Percentiles rank a stretch among this genome's conserved stretches.
These are phyloP conservation scores for Astrephomene gubernaculifera DNA, from an alignment of 139 green algal genomes.

Conservation along the genomic window DNA sequence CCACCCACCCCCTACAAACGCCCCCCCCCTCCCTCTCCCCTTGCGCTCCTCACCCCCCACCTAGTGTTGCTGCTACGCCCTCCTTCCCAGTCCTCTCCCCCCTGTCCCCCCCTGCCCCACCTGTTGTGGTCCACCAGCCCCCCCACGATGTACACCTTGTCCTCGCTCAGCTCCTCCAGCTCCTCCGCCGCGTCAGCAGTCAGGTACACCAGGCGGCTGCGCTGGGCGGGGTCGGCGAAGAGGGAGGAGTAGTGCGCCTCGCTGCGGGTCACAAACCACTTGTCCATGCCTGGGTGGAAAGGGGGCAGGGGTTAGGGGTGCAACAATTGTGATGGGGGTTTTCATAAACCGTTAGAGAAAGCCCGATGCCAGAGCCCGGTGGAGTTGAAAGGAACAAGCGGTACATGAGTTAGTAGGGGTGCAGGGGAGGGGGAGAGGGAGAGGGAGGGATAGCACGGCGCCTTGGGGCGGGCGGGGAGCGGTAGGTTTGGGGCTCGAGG, in stretches of 20 bases:
- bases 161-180: conserved; percentile 74
- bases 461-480: too few species aligned
- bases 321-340: neutral
- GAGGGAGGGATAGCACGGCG: neutral
- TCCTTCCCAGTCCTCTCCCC: too few species aligned
- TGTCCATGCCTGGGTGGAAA: conserved; percentile 50
- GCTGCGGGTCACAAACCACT: conserved; percentile 67
- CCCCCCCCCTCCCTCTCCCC: neutral
- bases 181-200: conserved; percentile 82
- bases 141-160: conserved; percentile 86
- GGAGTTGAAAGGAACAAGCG: too few species aligned
- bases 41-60: neutral
- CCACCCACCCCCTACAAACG: too few species aligned
- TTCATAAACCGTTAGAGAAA: too few species aligned
- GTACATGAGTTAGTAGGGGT: too few species aligned
- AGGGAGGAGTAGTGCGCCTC: conserved; percentile 58
- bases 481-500: too few species aligned
- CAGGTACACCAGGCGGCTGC: conserved; percentile 82
- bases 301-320: neutral
- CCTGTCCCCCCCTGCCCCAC: conserved; percentile 35
- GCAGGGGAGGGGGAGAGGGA: neutral
- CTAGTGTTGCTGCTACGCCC: too few species aligned
- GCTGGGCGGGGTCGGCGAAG: conserved; percentile 54
- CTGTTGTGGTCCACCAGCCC: conserved; percentile 93
- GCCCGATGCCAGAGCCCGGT: too few species aligned